Base-by-base conservation (phyloP, 2,329 filamentous ascomycete genomes). In the Scytalidium sp. region DNA sequence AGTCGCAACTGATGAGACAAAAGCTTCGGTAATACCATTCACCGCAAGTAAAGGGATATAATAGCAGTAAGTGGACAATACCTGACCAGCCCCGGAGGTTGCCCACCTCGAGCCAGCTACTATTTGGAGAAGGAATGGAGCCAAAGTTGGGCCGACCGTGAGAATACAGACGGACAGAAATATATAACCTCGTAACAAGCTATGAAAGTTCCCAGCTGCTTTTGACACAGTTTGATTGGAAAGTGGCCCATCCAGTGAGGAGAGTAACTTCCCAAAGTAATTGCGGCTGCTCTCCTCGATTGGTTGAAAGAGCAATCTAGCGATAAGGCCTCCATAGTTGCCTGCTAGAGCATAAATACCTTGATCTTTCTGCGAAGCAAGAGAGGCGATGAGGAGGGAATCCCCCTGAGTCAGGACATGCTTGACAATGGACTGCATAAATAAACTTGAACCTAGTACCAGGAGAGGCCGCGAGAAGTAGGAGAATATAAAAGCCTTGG, bases 401-500 rank as follows among this genome's bases (percentile, higher is more conserved):
- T 99, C 94, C 52, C 93, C 94, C 70, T 97, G 91, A 0, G 94
- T 97, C 46, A 99, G 80, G 46, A 97, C 66, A 66, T 97, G 93
- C 69, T 99, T 99, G 61, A 97, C 83, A 19, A 90, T 71, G 29
- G 89, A 92, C 70, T 99, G 94, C 6, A 91, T 74, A 70, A 91
- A 93, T 67, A 97, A 81, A 61, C 87, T 95, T n/a, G 79, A 76
- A 3, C 87, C 87, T 3, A 97, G 79, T 15, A 79, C 79, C 22
- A 94, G 71, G 1, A 95, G 83, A 2, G 84, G 79, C 10, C 73
- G 73, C 51, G 89, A 87, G 64, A 97, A 90, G 52, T 62, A 65
- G 8, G 62, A 58, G 9, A 57, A 46, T 15, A 61, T 22, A 39
- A 58, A 65, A 9, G 47, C 44, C n/a, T 54, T 43, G 9, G 45